A percentile compares a stretch with the other conserved stretches of the same genome.
These are phyloP conservation scores for Ceratobasidium sp. DNA, from an alignment of 1,284 basidiomycete genomes.

Conservation along the genomic window DNA sequence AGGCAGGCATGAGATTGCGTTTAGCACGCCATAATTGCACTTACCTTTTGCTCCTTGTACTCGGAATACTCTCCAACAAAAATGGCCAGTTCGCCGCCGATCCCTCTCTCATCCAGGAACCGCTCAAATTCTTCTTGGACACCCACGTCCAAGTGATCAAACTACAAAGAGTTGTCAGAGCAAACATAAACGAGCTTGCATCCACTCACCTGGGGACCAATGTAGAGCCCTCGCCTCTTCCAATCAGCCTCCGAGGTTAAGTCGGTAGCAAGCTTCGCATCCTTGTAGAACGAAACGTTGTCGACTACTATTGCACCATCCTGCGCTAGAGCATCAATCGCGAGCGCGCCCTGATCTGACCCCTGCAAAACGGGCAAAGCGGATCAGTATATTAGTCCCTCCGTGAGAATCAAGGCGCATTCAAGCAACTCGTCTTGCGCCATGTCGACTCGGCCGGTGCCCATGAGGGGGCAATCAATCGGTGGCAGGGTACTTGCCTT, in stretches of 20 bases:
- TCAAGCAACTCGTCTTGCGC: slow-evolving; percentile 23
- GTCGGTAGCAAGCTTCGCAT: slow-evolving; percentile 74
- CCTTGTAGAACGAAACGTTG: slow-evolving; percentile 86
- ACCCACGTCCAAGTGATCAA: slow-evolving; percentile 85
- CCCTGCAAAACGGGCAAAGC: slow-evolving; percentile 25
- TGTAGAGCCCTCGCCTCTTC: slow-evolving; percentile 88
- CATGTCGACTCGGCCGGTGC: background rate
- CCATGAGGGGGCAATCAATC: background rate
- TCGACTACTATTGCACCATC: slow-evolving; percentile 87
- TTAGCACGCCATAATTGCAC: slow-evolving; percentile 45
- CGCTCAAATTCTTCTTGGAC: slow-evolving; percentile 88
- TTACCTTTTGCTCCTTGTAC: slow-evolving; percentile 87
- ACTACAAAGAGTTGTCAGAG: slow-evolving; percentile 56
- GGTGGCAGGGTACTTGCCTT: slow-evolving; percentile 62
- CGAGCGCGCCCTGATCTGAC: slow-evolving; percentile 66
- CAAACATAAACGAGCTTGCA: slow-evolving; percentile 33
- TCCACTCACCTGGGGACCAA: slow-evolving; percentile 79
- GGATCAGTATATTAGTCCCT: background rate
- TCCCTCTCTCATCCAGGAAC: slow-evolving; percentile 84
- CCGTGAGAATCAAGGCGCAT: slow-evolving; percentile 27
- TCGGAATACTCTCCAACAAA: slow-evolving; percentile 87
- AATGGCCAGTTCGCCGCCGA: slow-evolving; percentile 79
- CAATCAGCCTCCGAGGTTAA: slow-evolving; percentile 90
- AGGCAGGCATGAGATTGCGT: slow-evolving; percentile 20
- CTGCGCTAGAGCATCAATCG: slow-evolving; percentile 80